Evolutionary conservation across 768 basidiomycete genomes (phyloP).

Genomic region (Saitozyma sp.): DNA sequence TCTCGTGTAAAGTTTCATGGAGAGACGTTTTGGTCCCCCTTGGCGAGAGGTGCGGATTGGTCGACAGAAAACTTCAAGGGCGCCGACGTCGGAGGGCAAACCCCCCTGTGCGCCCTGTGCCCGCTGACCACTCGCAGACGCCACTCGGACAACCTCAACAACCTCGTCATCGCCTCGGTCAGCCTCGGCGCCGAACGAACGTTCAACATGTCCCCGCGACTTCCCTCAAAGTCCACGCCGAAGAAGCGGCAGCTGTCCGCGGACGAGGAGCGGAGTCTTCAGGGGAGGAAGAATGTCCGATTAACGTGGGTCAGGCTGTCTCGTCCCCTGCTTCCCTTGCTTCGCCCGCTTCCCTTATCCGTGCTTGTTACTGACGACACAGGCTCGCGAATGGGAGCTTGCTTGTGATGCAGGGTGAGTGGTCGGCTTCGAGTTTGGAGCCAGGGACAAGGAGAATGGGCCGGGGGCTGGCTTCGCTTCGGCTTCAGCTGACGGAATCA

Average conservation of each 20-base stretch:
- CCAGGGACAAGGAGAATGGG: too few species aligned
- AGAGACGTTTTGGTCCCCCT: too few species aligned
- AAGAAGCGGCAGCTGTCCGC: slow-evolving; percentile 5
- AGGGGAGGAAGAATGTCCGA: slow-evolving; percentile 34
- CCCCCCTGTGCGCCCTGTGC: too few species aligned
- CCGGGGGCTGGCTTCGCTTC: slow-evolving; percentile 1
- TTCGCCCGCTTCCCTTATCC: neutral
- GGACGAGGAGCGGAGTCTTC: slow-evolving; percentile 11
- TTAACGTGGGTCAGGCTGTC: slow-evolving; percentile 34
- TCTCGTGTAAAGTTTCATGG: too few species aligned
- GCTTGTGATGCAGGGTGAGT: slow-evolving; percentile 55
- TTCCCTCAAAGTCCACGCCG: slow-evolving; percentile 21
- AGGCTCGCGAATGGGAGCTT: slow-evolving; percentile 54
- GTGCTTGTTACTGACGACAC: neutral
- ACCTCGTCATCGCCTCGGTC: slow-evolving; percentile 55
- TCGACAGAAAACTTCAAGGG: neutral
- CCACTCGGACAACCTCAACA: slow-evolving; percentile 52
- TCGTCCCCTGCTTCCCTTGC: neutral
- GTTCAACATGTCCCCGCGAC: slow-evolving; percentile 54
- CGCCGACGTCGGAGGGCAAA: too few species aligned
- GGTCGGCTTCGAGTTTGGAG: slow-evolving; percentile 6
- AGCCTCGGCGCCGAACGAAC: slow-evolving; percentile 55
- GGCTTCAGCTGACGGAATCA: neutral
- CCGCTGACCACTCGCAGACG: slow-evolving; percentile 3
- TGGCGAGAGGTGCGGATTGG: neutral